Evolutionary conservation across 1,139 yeast species (phyloP), one percentile per base, ranked within the genome.

Genomic region (Candida neerlandica): DNA sequence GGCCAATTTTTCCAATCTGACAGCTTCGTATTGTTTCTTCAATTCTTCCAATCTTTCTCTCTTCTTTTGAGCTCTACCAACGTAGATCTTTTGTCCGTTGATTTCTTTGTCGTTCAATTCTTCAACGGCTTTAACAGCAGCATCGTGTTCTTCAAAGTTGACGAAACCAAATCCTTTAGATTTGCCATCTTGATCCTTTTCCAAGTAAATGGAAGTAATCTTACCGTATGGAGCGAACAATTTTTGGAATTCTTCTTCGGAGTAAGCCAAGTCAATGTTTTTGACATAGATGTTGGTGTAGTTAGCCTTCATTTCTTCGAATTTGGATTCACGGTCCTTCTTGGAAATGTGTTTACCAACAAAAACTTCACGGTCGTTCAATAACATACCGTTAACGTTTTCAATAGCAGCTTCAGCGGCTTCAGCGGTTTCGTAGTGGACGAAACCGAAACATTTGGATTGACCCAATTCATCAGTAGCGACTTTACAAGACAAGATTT

Each of bases 31-130:
- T 78, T 90, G 96, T 77, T 86, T 88, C 82, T 89, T 91, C 74
- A 94, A 88, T 77, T 92, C 96, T 78, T 91, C 97, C 70, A 87
- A 77, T 80, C 99, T 92, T 82, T 94, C 99, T 75, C 89, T 82
- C 84, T 91, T 94, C 91, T 91, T 94, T 81, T 94, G 99, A 62
- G 99, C 99, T 77, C 99, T 91, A 64, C 97, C 97, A 65, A 94
- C 99, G 73, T 86, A 94, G 60, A 94, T 78, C 74, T 81, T 84
- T 78, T 89, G 91, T 66, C 94, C 94, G 64, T 82, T 84, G 70
- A 86, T 73, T 67, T 94, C 99, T 62, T 75, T 78, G 70, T 89
- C 97, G 76, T 95, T 89, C 71, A 94, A 84, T 65, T 81, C 96
- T 53, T 90, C 97, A 64, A 94, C 96, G 55, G 98, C 97, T 76